Base-by-base conservation (phyloP, 2,329 filamentous ascomycete genomes). In the Phaeosphaeriaceae sp. region DNA sequence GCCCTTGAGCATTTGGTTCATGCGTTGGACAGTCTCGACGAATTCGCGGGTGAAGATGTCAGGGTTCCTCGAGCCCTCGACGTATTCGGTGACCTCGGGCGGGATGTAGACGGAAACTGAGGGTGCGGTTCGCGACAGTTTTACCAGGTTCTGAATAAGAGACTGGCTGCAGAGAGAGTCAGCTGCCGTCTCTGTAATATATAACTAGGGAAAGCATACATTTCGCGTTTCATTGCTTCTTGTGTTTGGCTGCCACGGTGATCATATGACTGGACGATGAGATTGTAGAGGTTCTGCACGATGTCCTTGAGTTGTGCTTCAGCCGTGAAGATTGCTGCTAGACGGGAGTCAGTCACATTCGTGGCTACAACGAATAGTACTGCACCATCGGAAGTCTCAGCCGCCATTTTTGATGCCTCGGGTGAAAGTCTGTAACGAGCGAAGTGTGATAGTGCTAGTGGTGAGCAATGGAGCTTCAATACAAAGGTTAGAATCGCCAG, bases 31-130 rank as follows among this genome's bases (percentile, higher is more conserved):
- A 25, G 85, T 78, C 74, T 89, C 87, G 46, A 89, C 85, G 62
- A 89, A 88, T 65, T 89, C 86, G 47, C 87, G 82, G 9, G 86
- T 89, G 74, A 88, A 89, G 64, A 89, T 88, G 66, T 89, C 87
- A 7, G 87, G 87, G 67, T 89, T 89, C 21, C 87, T 84, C 19
- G 85, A 83, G 20, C 82, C 79, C 66, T 89, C 86, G 33, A 89
- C 85, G 70, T 89, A 89, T 54, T 82, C 81, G 62, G 88, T 84
- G 31, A 89, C 85, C 64, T 89, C 86, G 4, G 85, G 82, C 0
- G 87, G 86, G 1, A 89, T 81, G 48, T 83, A 78, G 57, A 86
- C 81, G 53, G 79, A 78, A 20, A 84, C 77, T 19, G 81, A 71
- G n/a, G 80, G 77, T 2, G 85, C 78, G 67, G 72, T 83, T 60